Percentiles rank a stretch among this genome's conserved stretches.
Conservation (phyloP, 495 filamentous ascomycete genomes). For the Lindgomyces ingoldianus region DNA sequence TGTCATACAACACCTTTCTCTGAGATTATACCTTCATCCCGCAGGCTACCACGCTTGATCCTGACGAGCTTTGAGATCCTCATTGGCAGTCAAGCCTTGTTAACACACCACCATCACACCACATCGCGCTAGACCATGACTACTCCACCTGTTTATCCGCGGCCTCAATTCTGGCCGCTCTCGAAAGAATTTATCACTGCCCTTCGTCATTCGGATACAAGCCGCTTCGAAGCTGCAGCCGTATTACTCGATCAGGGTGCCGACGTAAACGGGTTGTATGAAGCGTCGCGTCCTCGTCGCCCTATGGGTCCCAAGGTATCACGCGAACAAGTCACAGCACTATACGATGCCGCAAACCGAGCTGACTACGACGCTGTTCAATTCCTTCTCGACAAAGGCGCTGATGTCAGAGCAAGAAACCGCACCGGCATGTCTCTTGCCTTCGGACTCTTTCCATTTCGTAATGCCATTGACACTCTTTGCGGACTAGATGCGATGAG, state of each 20-base stretch:
- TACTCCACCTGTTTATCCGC: neutral
- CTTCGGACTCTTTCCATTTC: neutral
- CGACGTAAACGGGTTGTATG: neutral
- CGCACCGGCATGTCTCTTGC: neutral
- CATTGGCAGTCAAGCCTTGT: neutral
- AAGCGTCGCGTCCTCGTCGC: neutral
- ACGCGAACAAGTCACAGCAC: conserved; percentile 3
- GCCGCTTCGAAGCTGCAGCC: neutral
- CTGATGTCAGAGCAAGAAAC: conserved; percentile 1
- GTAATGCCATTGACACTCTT: neutral
- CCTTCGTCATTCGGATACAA: neutral
- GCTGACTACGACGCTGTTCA: conserved; percentile 3
- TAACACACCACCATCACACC: neutral
- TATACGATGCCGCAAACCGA: neutral
- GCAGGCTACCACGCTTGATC: neutral
- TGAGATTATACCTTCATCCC: conserved; percentile 1
- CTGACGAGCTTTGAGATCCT: neutral
- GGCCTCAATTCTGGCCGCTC: conserved; percentile 1
- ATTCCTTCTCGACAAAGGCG: conserved; percentile 3
- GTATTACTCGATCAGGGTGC: neutral
- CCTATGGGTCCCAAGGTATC: neutral
- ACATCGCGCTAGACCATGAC: neutral
- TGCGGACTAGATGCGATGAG: conserved; percentile 5
- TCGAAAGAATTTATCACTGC: conserved; percentile 4
- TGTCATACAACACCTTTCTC: neutral